Base-by-base conservation (phyloP, 202 grass and related monocot species). In the Zizania palustris region DNA sequence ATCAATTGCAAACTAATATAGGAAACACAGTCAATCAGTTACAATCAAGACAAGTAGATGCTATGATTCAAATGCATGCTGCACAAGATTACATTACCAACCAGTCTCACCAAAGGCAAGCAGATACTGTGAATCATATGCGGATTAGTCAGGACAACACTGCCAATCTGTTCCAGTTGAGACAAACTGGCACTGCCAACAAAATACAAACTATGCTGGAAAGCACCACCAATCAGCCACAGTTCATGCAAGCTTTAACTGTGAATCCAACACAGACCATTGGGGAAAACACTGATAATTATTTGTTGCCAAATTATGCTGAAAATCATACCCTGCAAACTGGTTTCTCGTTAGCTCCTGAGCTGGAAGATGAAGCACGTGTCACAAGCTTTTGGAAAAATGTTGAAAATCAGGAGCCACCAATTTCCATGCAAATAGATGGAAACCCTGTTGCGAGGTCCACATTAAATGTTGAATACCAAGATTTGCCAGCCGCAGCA, bases 291-390 rank as follows among this genome's bases (percentile, higher is more conserved):
- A 71, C 61, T 37, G 75, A 41, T 18, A 9, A 60, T 72, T 63
- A 82, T 60, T 54, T 84, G 22, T 81, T 75, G 37, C 71, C 38
- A 83, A 63, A 79, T 72, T 76, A 80, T 71, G 68, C 42, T 63
- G 69, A 66, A 45, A 83, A 66, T 75, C 60, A 78, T 84, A 45
- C 64, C 50, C 57, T 63, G 10, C 63, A 74, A 12, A 13, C 44
- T 62, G 20, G 60, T 82, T 88, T 81, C 41, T 54, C 58, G 56
- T 67, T 49, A 18, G 11, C 67, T 81, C 46, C 69, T 72, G 65
- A 75, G 75, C 70, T 40, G 36, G 75, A 73, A 73, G 59, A 70
- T 9, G 83, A 15, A 60, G 66, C 7, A 48, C 34, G 58, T 66
- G 7, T 14, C 16, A 45, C 55, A 41, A 46, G 64, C 59, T 76